Evolutionary conservation across 2,329 filamentous ascomycete genomes (phyloP).

Genomic region (Claviceps quebecensis): DNA sequence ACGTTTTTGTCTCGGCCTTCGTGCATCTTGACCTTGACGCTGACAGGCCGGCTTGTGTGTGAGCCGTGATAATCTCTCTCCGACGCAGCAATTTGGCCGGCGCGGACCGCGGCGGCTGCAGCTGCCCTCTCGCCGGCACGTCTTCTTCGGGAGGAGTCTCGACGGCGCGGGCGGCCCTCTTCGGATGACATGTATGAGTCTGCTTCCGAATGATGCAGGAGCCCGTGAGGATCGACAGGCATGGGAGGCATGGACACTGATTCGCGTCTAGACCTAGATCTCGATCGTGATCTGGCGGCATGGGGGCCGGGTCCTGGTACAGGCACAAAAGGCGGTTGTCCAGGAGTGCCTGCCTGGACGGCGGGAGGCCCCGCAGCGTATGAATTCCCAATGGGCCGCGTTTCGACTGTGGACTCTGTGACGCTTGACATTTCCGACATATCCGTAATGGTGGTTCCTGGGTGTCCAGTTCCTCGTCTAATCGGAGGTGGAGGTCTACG

Average conservation of each 20-base stretch:
- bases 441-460: constrained; percentile 14
- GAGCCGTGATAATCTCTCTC: constrained; percentile 26
- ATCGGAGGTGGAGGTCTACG: constrained; percentile 17
- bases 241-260: constrained; percentile 38
- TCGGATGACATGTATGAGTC: constrained; percentile 17
- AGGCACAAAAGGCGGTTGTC: constrained; percentile 5
- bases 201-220: constrained; percentile 16
- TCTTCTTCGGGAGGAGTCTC: constrained; percentile 32
- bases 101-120: constrained; percentile 32
- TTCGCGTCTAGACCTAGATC: constrained; percentile 24
- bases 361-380: constrained; percentile 10
- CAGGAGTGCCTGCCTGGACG: constrained; percentile 11
- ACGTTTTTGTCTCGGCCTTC: constrained; percentile 47
- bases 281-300: constrained; percentile 21
- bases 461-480: constrained; percentile 18
- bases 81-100: constrained; percentile 30
- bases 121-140: constrained; percentile 31
- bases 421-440: constrained; percentile 19
- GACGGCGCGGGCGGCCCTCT: constrained; percentile 24
- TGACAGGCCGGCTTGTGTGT: constrained; percentile 33
- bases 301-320: constrained; percentile 13
- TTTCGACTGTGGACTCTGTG: constrained; percentile 22
- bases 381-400: constrained; percentile 15
- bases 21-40: constrained; percentile 46
- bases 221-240: constrained; percentile 37